Conservation (phyloP, 768 basidiomycete genomes). For the Lactarius psammicola region DNA sequence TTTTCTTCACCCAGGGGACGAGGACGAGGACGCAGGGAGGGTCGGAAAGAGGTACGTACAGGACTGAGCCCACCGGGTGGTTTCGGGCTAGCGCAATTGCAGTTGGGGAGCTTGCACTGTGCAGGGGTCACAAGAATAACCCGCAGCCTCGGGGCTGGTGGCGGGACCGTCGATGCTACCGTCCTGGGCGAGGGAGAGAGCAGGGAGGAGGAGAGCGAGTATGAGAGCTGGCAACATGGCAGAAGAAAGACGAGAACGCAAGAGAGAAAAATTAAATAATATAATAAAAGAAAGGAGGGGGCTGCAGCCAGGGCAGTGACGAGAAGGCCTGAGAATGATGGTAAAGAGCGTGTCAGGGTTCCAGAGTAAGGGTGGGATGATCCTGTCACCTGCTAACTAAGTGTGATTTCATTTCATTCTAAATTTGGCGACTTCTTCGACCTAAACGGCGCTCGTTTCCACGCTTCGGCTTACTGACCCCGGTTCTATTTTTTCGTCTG, state of each 20-base stretch:
- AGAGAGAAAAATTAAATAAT: neutral
- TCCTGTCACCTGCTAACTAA: too few species aligned
- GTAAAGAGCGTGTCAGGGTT: neutral
- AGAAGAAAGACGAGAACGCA: neutral
- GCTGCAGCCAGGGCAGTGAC: neutral
- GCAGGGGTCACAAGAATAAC: constrained; percentile 68
- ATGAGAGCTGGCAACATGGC: constrained; percentile 21
- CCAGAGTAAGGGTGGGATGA: neutral
- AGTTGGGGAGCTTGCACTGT: constrained; percentile 65
- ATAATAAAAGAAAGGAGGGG: neutral
- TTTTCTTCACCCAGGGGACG: neutral
- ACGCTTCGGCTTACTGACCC: neutral
- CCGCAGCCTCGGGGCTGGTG: constrained; percentile 52
- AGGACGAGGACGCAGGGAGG: neutral
- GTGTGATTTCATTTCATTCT: neutral
- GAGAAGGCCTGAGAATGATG: neutral
- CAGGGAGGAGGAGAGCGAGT: constrained; percentile 26
- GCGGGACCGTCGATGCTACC: constrained; percentile 55
- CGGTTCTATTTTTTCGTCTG: too few species aligned
- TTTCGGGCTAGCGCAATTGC: constrained; percentile 69
- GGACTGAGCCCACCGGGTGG: constrained; percentile 70
- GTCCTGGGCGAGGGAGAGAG: constrained; percentile 40
- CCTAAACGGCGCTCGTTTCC: neutral
- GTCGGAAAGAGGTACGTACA: constrained; percentile 40
- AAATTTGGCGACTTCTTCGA: neutral